Percentiles rank a stretch among this genome's conserved stretches.
phyloP scores from a whole-genome alignment of 345 rosid genomes.

The Lepidium africanum region DNA sequence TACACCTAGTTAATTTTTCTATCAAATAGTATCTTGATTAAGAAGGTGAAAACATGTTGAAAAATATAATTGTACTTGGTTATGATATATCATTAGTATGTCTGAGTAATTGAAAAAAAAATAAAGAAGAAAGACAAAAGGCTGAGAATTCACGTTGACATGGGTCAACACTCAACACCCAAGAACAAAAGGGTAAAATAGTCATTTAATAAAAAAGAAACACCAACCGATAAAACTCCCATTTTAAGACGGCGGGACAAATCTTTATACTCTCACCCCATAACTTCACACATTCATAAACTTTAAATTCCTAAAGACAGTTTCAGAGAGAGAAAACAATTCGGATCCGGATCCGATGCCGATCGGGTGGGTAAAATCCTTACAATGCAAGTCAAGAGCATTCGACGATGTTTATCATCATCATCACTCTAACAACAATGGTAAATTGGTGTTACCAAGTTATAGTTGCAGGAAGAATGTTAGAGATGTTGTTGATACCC shows the following conservation, averaged over 20 bases:
- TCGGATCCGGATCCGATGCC: conserved; percentile 23
- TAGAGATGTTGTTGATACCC: conserved; percentile 64
- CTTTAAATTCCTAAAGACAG: not conserved
- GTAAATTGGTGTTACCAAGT: conserved; percentile 42
- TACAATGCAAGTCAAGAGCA: conserved; percentile 94
- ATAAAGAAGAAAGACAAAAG: conserved; percentile 9
- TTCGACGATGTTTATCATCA: conserved; percentile 74
- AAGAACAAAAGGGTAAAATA: not conserved
- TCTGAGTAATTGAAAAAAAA: not conserved
- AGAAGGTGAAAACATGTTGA: no score
- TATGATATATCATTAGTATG: not conserved
- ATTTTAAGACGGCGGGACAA: conserved; percentile 14
- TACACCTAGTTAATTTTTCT: no score
- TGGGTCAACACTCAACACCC: not conserved
- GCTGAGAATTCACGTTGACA: conserved; percentile 15
- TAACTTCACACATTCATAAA: not conserved
- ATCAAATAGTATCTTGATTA: no score
- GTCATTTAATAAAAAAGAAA: not conserved
- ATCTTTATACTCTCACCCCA: conserved; percentile 1
- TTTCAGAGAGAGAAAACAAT: not conserved
- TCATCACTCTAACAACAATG: conserved; percentile 32
- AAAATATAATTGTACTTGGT: no score
- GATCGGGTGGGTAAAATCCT: conserved; percentile 69
- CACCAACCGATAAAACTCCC: conserved; percentile 30
- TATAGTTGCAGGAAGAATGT: conserved; percentile 61